Base-by-base conservation (phyloP, 2,329 filamentous ascomycete species). In the Macrophomina phaseolina region DNA sequence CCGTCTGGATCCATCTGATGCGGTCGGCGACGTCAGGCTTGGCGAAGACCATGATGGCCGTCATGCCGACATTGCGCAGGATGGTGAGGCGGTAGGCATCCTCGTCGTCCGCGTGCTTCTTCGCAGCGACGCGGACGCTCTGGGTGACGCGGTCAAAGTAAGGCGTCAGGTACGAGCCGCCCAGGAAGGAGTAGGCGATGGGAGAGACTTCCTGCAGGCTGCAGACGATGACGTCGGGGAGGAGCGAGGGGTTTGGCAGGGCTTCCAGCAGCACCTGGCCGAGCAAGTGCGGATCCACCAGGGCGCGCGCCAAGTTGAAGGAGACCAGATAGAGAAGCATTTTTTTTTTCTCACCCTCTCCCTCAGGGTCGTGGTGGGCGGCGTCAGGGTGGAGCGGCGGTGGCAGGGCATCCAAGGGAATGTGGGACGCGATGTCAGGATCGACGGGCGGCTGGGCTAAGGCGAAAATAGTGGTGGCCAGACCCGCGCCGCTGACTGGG, bases 121-220 rank as follows among this genome's bases (percentile, higher is more conserved):
- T 77, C 7, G 88, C 87, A 0, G 92, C 93, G 66, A 89, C 82
- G 69, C 91, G 87, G 65, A 98, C 83, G 0, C 92, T 91, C 67
- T 90, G 84, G 56, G 86, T 84, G 76, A 95, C 90, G 34, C 86
- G 85, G 66, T 88, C 82, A 72, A 95, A 88, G 78, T 97, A 98
- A 0, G 91, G 89, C 32, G 84, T 84, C 42, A 98, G 81, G 70
- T 91, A 91, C 23, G 91, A 90, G 45, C 91, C 91, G 36, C 94
- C 94, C 53, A 97, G 89, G 77, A 98, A 97, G 30, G 91, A 88
- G 74, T 93, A 88, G 63, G 90, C 86, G 60, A 98, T 85, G 0
- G 95, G 95, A 9, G 94, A 91, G 68, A 97, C 85, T 80, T 99
- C 95, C 79, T 99, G 94, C 18, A 99, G 85, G 16, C 84, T 87